Conservation (phyloP, 331 rosid species). For the Malus hybrid region DNA sequence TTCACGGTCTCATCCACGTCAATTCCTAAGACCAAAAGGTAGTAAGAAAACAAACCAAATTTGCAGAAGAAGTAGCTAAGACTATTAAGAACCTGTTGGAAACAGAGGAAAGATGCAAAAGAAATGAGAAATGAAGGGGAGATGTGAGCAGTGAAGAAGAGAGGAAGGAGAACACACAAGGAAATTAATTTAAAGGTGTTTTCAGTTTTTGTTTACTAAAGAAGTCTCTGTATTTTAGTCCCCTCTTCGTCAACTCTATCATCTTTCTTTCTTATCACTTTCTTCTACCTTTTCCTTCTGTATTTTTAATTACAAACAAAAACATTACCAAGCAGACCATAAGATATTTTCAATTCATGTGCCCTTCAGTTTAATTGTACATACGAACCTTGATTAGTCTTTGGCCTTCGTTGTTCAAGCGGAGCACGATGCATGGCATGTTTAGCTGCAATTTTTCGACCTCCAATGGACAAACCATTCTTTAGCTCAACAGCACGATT, state of each 20-base stretch:
- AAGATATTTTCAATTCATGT: background rate
- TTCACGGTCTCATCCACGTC: constrained; percentile 23
- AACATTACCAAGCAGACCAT: background rate
- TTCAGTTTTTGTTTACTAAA: background rate
- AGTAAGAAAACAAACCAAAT: background rate
- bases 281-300: background rate
- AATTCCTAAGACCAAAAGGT: background rate
- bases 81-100: background rate
- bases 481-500: constrained; percentile 72
- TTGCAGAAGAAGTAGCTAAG: background rate
- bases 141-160: background rate
- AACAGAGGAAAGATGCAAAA: background rate
- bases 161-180: background rate
- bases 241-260: background rate
- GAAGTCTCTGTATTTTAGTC: background rate
- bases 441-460: constrained; percentile 71
- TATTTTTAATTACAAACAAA: background rate
- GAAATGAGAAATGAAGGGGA: background rate
- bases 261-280: background rate
- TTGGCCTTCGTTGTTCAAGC: constrained; percentile 56
- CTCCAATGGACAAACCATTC: constrained; percentile 62
- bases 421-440: constrained; percentile 85
- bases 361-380: constrained; percentile 7
- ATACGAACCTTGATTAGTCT: constrained; percentile 60
- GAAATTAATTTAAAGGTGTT: background rate